phyloP scores from a whole-genome alignment of 2,329 filamentous ascomycete species.

The Thermothelomyces thermophilus region DNA sequence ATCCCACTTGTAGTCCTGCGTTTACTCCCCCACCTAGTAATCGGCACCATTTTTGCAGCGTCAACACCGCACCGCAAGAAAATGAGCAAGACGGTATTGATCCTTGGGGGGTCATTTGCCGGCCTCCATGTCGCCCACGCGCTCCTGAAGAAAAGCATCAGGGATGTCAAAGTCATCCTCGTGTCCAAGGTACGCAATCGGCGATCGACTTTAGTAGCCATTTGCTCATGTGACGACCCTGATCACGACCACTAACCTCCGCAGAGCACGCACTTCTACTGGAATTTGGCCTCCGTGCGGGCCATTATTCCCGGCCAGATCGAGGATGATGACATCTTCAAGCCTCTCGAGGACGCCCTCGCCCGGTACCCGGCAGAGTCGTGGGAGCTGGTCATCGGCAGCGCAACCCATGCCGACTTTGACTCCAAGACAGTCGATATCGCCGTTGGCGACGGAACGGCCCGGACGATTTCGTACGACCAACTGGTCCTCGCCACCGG shows the following conservation, averaged over 20 bases:
- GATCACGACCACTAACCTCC: neutral
- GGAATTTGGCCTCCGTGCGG: conserved; percentile 51
- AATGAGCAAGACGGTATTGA: conserved; percentile 47
- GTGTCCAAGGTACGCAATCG: conserved; percentile 43
- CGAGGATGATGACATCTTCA: conserved; percentile 44
- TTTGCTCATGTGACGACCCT: no score
- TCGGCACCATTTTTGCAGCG: neutral
- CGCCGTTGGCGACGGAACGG: conserved; percentile 25
- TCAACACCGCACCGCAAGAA: conserved; percentile 22
- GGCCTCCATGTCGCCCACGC: conserved; percentile 49
- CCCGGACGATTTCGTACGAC: conserved; percentile 41
- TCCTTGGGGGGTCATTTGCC: conserved; percentile 48
- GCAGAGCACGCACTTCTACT: conserved; percentile 50
- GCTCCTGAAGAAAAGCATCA: conserved; percentile 46
- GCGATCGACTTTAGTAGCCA: neutral
- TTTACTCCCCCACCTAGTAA: no score
- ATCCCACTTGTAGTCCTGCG: no score
- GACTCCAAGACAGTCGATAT: conserved; percentile 41
- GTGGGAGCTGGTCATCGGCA: conserved; percentile 47
- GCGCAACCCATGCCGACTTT: conserved; percentile 38
- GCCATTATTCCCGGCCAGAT: conserved; percentile 46
- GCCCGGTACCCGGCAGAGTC: conserved; percentile 42
- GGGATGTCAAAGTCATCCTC: conserved; percentile 48
- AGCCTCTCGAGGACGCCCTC: conserved; percentile 44
- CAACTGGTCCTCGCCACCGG: conserved; percentile 54